These are phyloP conservation scores for Solanum ossicruentum DNA, from an alignment of 257 asterid species.

Conservation along the genomic window DNA sequence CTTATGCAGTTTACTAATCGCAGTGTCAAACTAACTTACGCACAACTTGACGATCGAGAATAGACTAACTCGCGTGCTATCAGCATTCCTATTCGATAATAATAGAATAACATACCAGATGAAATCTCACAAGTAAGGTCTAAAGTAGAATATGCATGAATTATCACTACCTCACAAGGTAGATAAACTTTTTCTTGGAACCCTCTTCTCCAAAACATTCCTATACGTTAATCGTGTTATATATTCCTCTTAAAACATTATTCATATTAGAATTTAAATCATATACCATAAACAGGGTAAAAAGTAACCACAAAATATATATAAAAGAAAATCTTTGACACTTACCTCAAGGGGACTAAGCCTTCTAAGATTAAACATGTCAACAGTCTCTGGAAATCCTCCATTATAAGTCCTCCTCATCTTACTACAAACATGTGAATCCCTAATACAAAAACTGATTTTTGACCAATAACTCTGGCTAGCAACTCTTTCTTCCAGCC, in stretches of 20 bases:
- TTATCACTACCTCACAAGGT: too few species aligned
- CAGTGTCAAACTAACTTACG: neutral
- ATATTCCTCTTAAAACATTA: neutral
- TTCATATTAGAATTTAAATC: neutral
- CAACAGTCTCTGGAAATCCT: conserved; percentile 58
- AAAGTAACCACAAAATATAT: neutral
- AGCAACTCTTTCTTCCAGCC: conserved; percentile 62
- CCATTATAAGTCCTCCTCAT: conserved; percentile 27
- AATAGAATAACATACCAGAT: too few species aligned
- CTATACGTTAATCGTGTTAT: neutral
- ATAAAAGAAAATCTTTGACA: neutral
- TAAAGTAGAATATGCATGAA: too few species aligned
- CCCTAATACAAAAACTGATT: conserved; percentile 61
- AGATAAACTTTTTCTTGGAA: too few species aligned
- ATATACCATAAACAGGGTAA: neutral
- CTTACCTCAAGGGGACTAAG: conserved; percentile 61
- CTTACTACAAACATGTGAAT: conserved; percentile 39
- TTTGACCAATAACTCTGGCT: conserved; percentile 43
- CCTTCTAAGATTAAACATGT: conserved; percentile 38
- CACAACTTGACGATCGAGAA: neutral
- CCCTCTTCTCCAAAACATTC: neutral
- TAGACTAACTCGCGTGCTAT: neutral
- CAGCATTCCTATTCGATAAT: neutral
- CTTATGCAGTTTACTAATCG: neutral
- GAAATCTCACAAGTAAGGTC: too few species aligned